Evolutionary conservation across 2,329 filamentous ascomycete genomes (phyloP), one percentile per base, ranked within the genome.

Genomic region (Alternaria tenuissima): DNA sequence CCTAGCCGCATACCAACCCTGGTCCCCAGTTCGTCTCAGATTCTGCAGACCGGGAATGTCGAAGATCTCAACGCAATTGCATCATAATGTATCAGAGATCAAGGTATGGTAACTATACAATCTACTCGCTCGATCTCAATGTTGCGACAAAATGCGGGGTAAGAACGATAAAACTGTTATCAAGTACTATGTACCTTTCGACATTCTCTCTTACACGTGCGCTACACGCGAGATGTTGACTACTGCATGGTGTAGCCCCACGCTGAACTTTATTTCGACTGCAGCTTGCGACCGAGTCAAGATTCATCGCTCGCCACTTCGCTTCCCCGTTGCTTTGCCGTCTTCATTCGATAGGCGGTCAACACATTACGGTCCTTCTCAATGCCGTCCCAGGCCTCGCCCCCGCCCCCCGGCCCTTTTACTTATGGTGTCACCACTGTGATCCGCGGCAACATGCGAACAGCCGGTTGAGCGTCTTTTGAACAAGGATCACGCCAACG

Each of bases 61-160:
- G 20, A 41, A 24, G 11, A 47, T 38, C 32, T 51, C 51, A 38
- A 61, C 44, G 44, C 28, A 48, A 4, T 16, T 22, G 14, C 30
- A 20, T 48, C 28, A 47, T 34, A 22, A 55, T 22, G 36, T 49
- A 38, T 24, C 48, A 18, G 48, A 51, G 39, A 58, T 39, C 52
- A 51, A 55, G n/a, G 44, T 16, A 34, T 22, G 28, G 18, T 57
- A 58, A 43, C 41, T 57, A 39, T 46, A 47, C 36, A 55, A 42
- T 55, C 55, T 64, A 48, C 53, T 64, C 59, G 64, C 64, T 59
- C 18, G 44, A 32, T 48, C n/a, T 34, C 28, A 7, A 48, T 4
- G 18, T 22, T 34, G 44, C 44, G 16, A 42, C 1, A 22, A 24
- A 36, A 46, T 54, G 49, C 56, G 49, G 56, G 49, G 56, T 38